Evolutionary conservation across 371 early-diverging fungal species (phyloP).

Genomic region (Mortierella polycephala): DNA sequence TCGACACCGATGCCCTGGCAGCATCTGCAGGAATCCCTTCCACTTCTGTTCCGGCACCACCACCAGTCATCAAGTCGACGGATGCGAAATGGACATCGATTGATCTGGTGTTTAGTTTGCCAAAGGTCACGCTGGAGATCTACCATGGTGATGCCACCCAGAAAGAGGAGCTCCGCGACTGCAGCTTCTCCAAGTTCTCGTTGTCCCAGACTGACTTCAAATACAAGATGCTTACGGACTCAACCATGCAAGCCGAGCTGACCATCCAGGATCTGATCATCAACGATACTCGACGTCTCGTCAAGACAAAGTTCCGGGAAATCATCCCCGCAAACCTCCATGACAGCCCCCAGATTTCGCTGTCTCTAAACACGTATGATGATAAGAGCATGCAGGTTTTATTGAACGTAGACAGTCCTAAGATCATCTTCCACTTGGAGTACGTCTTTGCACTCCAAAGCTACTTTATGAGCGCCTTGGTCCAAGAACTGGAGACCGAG

Average conservation of each 20-base stretch:
- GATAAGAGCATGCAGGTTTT: constrained; percentile 61
- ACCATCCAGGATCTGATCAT: constrained; percentile 78
- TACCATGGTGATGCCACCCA: constrained; percentile 66
- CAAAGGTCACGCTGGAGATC: constrained; percentile 74
- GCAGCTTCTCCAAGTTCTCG: constrained; percentile 65
- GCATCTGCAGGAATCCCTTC: constrained; percentile 42
- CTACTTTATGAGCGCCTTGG: constrained; percentile 77
- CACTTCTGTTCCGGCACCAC: constrained; percentile 17
- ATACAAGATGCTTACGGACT: constrained; percentile 69
- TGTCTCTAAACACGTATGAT: constrained; percentile 46
- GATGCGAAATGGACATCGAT: constrained; percentile 50
- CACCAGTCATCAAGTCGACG: constrained; percentile 18
- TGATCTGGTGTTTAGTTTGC: constrained; percentile 58
- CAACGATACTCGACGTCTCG: constrained; percentile 80
- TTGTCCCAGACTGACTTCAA: constrained; percentile 70
- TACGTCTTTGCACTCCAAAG: constrained; percentile 77
- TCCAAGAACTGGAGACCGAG: constrained; percentile 7
- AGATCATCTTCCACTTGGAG: constrained; percentile 87
- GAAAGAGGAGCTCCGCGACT: constrained; percentile 49
- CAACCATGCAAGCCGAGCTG: constrained; percentile 79
- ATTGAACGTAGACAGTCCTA: constrained; percentile 86
- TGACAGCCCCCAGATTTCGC: constrained; percentile 72
- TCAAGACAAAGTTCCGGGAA: constrained; percentile 83
- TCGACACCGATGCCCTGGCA: constrained; percentile 39
- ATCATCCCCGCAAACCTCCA: constrained; percentile 78